Evolutionary conservation across 1,139 yeast genomes (phyloP).

Genomic region (Saccharomyces hybrid): DNA sequence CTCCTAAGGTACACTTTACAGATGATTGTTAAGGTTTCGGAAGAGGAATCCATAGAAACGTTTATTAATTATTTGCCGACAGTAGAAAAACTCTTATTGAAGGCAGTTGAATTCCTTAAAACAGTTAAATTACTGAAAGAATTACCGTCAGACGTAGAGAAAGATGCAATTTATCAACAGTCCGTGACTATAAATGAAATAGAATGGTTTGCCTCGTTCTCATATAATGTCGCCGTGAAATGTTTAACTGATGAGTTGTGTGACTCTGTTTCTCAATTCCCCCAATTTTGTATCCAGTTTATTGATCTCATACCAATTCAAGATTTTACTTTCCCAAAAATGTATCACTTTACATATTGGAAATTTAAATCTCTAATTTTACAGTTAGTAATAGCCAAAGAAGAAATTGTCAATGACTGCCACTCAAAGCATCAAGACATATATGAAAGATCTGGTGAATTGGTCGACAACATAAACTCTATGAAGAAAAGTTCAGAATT

Average conservation of each 20-base stretch:
- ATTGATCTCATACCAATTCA: slow-evolving; percentile 15
- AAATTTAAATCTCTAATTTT: slow-evolving; percentile 9
- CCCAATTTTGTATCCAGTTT: slow-evolving; percentile 9
- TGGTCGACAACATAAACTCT: neutral
- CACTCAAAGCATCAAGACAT: neutral
- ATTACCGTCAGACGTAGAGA: neutral
- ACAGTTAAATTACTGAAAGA: slow-evolving; percentile 4
- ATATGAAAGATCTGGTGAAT: neutral
- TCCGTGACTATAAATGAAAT: slow-evolving; percentile 19
- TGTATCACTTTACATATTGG: slow-evolving; percentile 20
- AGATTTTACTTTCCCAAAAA: slow-evolving; percentile 14
- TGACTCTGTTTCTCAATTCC: slow-evolving; percentile 3
- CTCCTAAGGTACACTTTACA: slow-evolving; percentile 22
- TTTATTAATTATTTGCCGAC: slow-evolving; percentile 8
- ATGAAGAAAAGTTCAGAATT: neutral
- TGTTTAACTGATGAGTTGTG: slow-evolving; percentile 6
- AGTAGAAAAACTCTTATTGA: slow-evolving; percentile 9
- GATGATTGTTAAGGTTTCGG: slow-evolving; percentile 17
- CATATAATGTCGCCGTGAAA: slow-evolving; percentile 20
- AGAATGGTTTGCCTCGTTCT: slow-evolving; percentile 26
- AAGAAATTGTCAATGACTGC: no score
- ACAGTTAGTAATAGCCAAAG: slow-evolving; percentile 4
- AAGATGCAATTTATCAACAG: slow-evolving; percentile 4
- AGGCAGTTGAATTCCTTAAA: slow-evolving; percentile 10
- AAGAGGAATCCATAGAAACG: slow-evolving; percentile 7